phyloP scores from a whole-genome alignment of 139 green algal genomes.

The Coelastrella sp. region DNA sequence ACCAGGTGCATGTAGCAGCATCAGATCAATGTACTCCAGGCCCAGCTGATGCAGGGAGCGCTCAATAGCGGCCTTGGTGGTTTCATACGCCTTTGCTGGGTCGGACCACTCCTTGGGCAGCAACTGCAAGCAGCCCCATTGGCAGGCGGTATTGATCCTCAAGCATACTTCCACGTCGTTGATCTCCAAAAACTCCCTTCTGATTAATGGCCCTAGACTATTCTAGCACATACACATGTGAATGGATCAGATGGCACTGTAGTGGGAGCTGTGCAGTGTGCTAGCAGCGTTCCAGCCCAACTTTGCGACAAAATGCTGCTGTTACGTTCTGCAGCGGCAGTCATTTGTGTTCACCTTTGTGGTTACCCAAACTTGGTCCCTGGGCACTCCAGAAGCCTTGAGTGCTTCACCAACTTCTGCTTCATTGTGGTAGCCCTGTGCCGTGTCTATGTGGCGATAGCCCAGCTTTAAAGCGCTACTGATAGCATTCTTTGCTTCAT shows the following conservation, averaged over 20 bases:
- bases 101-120: not conserved
- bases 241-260: too few relatives aligned
- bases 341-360: slow-evolving; percentile 51
- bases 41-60: slow-evolving; percentile 35
- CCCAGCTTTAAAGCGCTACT: not conserved
- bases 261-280: not conserved
- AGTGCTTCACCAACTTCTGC: slow-evolving; percentile 56
- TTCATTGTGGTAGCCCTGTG: slow-evolving; percentile 56
- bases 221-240: too few relatives aligned
- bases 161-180: too few relatives aligned
- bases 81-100: slow-evolving; percentile 25
- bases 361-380: slow-evolving; percentile 63
- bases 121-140: not conserved
- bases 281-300: not conserved
- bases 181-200: too few relatives aligned
- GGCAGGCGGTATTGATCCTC: not conserved
- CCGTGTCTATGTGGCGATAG: not conserved
- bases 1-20: slow-evolving; percentile 73
- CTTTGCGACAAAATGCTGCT: too few relatives aligned
- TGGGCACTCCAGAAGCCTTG: slow-evolving; percentile 47
- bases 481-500: not conserved
- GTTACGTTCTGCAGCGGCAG: too few relatives aligned
- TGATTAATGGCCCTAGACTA: too few relatives aligned
- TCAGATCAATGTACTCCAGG: slow-evolving; percentile 58
- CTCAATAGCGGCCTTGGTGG: slow-evolving; percentile 17